Conservation (phyloP, 2,329 filamentous ascomycete genomes). For the Fusarium citri region DNA sequence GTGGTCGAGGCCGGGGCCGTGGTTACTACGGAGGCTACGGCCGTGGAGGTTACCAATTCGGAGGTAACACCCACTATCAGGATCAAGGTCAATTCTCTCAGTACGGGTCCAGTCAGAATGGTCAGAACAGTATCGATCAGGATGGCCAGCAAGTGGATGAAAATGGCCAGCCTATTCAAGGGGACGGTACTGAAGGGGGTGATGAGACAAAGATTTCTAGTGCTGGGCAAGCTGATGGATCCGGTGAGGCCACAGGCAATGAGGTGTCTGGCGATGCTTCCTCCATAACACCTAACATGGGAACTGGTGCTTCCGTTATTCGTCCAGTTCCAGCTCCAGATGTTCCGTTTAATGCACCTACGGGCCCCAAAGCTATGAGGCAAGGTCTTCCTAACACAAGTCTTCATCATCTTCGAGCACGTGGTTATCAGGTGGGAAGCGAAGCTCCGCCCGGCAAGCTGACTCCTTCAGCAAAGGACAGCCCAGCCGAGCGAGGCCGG, state of each 20-base stretch:
- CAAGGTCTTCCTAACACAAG: constrained; percentile 88
- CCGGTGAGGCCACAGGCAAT: constrained; percentile 50
- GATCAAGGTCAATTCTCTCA: constrained; percentile 50
- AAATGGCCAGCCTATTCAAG: constrained; percentile 52
- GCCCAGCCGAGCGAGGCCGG: constrained; percentile 42
- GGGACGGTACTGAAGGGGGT: constrained; percentile 35
- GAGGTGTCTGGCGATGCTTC: constrained; percentile 40
- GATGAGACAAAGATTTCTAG: constrained; percentile 28
- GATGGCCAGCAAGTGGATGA: constrained; percentile 53
- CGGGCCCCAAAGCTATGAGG: constrained; percentile 93
- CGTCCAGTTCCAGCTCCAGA: constrained; percentile 51
- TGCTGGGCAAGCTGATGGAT: constrained; percentile 38
- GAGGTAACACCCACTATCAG: constrained; percentile 54
- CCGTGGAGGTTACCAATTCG: constrained; percentile 66
- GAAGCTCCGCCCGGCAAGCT: constrained; percentile 48
- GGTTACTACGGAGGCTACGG: constrained; percentile 68
- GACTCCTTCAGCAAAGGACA: constrained; percentile 31
- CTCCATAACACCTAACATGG: constrained; percentile 38
- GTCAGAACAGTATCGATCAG: constrained; percentile 38
- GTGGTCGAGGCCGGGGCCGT: constrained; percentile 74
- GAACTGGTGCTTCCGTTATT: constrained; percentile 37
- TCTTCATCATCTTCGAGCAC: constrained; percentile 71
- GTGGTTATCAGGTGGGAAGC: constrained; percentile 61
- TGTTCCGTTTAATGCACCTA: constrained; percentile 79
- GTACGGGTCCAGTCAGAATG: constrained; percentile 41